phyloP scores from a whole-genome alignment of 2,329 filamentous ascomycete species.

The Talaromyces marneffei region DNA sequence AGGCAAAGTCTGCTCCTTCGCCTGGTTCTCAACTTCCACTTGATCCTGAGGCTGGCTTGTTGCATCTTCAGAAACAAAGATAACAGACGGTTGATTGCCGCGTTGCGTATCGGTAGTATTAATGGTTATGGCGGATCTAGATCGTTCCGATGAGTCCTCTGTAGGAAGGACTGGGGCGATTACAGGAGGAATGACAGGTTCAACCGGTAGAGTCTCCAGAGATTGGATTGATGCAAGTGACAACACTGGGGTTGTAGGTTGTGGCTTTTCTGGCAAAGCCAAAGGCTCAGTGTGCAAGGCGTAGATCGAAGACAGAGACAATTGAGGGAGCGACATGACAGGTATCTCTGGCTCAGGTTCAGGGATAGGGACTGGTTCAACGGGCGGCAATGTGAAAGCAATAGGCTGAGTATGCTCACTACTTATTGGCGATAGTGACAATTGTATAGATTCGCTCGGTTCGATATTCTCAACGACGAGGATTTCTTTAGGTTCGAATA shows the following conservation, averaged over 20 bases:
- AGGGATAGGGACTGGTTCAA: conserved; percentile 16
- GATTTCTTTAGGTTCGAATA: conserved; percentile 14
- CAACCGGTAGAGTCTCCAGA: conserved; percentile 43
- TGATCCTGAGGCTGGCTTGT: conserved; percentile 50
- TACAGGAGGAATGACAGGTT: conserved; percentile 28
- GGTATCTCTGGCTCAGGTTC: conserved; percentile 8
- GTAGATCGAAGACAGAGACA: conserved; percentile 26
- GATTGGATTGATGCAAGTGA: conserved; percentile 40
- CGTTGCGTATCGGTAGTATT: neutral
- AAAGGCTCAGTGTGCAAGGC: conserved; percentile 32
- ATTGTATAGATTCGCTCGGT: conserved; percentile 17
- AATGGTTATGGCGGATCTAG: conserved; percentile 18
- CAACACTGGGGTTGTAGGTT: conserved; percentile 26
- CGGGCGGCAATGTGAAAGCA: conserved; percentile 17
- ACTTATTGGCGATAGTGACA: conserved; percentile 27
- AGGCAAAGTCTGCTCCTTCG: conserved; percentile 40
- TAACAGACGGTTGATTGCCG: conserved; percentile 29
- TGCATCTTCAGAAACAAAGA: conserved; percentile 59
- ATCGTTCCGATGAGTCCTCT: conserved; percentile 19
- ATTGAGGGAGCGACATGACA: conserved; percentile 18
- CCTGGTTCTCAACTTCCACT: conserved; percentile 26
- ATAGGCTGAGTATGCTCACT: conserved; percentile 26
- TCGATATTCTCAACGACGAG: conserved; percentile 7
- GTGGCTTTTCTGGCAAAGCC: conserved; percentile 17
- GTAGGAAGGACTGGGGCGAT: conserved; percentile 21